Percentiles rank a stretch among this genome's conserved stretches.
Evolutionary conservation across 768 basidiomycete genomes (phyloP).

Genomic region (Pseudohyphozyma bogoriensis): DNA sequence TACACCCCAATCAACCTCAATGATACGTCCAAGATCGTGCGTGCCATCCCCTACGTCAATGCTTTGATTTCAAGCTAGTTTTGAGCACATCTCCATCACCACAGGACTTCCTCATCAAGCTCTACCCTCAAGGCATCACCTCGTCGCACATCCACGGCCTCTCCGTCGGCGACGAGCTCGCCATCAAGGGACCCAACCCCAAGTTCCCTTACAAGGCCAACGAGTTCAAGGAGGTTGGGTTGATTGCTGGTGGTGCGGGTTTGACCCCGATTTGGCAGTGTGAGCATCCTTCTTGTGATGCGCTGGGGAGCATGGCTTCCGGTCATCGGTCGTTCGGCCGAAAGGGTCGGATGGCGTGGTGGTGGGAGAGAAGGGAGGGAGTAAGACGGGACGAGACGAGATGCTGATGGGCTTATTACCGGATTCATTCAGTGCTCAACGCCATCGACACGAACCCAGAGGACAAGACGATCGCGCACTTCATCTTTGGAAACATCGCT

Average conservation of each 20-base stretch:
- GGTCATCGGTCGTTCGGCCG: no score
- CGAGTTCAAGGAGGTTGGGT: slow-evolving; percentile 56
- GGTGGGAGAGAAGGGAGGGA: no score
- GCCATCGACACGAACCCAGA: slow-evolving; percentile 42
- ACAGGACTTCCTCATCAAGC: slow-evolving; percentile 30
- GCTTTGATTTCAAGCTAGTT: no score
- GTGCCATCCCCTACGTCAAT: background rate
- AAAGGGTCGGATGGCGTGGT: no score
- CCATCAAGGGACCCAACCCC: slow-evolving; percentile 75
- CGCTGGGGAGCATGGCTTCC: background rate
- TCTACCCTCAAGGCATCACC: slow-evolving; percentile 41
- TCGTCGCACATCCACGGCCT: slow-evolving; percentile 57
- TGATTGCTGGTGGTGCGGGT: slow-evolving; percentile 89
- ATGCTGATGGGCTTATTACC: no score
- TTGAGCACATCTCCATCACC: background rate
- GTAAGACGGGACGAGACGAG: no score
- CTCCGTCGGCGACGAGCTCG: slow-evolving; percentile 67
- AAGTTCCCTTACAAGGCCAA: slow-evolving; percentile 82
- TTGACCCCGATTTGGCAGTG: slow-evolving; percentile 50
- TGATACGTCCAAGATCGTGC: slow-evolving; percentile 28
- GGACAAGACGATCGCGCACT: slow-evolving; percentile 90
- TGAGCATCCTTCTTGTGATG: slow-evolving; percentile 38
- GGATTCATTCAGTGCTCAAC: slow-evolving; percentile 2
- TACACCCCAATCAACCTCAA: slow-evolving; percentile 50
- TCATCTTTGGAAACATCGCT: slow-evolving; percentile 82